Conservation (phyloP, 176 grass and related monocot genomes). For the Thinopyrum elongatum region DNA sequence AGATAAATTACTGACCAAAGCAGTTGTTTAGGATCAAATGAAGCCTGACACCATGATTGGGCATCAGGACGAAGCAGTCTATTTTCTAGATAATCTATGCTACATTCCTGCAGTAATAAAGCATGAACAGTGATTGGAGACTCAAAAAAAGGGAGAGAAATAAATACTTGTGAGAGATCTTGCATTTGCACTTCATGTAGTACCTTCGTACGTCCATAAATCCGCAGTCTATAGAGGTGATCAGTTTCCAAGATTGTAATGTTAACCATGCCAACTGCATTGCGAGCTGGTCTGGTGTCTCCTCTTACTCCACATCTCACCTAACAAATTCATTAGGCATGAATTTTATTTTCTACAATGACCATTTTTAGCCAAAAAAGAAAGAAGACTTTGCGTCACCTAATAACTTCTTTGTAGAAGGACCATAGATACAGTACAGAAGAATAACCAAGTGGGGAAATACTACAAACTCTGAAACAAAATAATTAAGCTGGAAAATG, state of each 20-base stretch:
- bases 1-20: slow-evolving; percentile 43
- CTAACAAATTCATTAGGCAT: slow-evolving; percentile 21
- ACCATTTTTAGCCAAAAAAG: not conserved
- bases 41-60: slow-evolving; percentile 65
- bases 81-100: slow-evolving; percentile 31
- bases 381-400: not conserved
- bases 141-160: not conserved
- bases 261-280: slow-evolving; percentile 67
- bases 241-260: slow-evolving; percentile 48
- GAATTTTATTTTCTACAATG: not conserved
- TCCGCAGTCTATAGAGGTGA: slow-evolving; percentile 51
- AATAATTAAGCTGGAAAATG: too few relatives aligned
- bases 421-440: slow-evolving; percentile 38
- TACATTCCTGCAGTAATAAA: slow-evolving; percentile 28
- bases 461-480: not conserved
- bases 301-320: slow-evolving; percentile 69
- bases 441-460: slow-evolving; percentile 42
- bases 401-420: slow-evolving; percentile 23
- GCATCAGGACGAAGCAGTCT: slow-evolving; percentile 30
- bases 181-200: not conserved
- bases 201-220: slow-evolving; percentile 51
- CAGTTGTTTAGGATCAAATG: slow-evolving; percentile 66
- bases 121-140: not conserved
- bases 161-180: not conserved
- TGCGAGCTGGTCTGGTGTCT: slow-evolving; percentile 64